These are phyloP conservation scores for Colletotrichum higginsianum DNA, from an alignment of 2,329 filamentous ascomycete species.

Conservation along the genomic window DNA sequence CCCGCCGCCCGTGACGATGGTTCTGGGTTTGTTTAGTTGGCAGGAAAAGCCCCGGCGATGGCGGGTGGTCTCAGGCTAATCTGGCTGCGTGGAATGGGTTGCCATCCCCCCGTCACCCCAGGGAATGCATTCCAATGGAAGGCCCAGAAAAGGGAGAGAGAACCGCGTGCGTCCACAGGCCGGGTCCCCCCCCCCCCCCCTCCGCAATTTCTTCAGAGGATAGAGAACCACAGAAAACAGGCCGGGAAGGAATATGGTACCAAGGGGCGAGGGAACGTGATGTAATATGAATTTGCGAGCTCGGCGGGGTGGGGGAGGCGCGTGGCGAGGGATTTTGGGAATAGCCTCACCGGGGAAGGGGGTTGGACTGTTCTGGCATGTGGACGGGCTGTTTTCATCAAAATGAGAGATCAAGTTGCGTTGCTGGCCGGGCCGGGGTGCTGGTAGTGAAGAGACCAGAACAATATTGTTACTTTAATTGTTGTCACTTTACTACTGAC, in stretches of 20 bases:
- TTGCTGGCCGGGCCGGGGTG: constrained; percentile 4
- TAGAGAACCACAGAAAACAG: neutral
- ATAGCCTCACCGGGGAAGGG: constrained; percentile 28
- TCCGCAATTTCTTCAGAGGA: neutral
- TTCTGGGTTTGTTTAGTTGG: neutral
- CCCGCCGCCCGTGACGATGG: constrained; percentile 18
- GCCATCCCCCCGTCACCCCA: constrained; percentile 19
- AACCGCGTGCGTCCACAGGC: too few relatives aligned
- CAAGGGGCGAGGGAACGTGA: constrained; percentile 30
- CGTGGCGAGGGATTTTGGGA: constrained; percentile 13
- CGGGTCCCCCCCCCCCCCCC: neutral
- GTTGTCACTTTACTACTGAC: neutral
- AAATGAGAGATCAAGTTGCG: constrained; percentile 25
- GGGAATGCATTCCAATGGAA: constrained; percentile 39
- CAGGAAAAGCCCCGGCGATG: neutral
- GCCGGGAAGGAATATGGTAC: neutral
- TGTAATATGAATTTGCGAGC: constrained; percentile 32
- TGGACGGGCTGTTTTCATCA: constrained; percentile 11
- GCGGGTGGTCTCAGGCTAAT: constrained; percentile 36
- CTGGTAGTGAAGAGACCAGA: neutral
- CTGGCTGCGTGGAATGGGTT: constrained; percentile 33
- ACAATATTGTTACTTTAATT: neutral
- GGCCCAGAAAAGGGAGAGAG: constrained; percentile 14
- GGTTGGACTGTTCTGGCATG: neutral
- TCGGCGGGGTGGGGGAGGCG: constrained; percentile 24